Evolutionary conservation across 1,284 basidiomycete species (phyloP).

Genomic region (Marasmius sp.): DNA sequence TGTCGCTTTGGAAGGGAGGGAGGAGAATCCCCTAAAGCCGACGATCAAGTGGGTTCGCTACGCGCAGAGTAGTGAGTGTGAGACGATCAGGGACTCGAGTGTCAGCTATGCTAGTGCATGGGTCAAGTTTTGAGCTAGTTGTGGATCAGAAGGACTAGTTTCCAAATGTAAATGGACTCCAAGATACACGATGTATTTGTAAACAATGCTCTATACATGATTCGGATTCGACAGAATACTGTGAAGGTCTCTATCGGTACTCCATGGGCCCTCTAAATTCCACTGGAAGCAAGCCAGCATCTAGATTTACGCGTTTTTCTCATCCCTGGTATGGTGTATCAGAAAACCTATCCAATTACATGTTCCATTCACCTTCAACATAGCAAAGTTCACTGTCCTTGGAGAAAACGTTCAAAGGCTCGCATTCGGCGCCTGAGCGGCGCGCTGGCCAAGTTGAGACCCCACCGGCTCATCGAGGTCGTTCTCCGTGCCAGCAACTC

Average conservation of each 20-base stretch:
- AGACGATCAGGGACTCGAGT: constrained; percentile 74
- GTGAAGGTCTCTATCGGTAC: too few relatives aligned
- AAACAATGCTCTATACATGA: too few relatives aligned
- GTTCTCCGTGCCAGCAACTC: constrained; percentile 59
- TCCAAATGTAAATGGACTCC: too few relatives aligned
- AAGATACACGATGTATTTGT: too few relatives aligned
- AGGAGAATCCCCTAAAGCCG: constrained; percentile 30
- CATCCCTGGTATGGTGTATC: too few relatives aligned
- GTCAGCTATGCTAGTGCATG: constrained; percentile 96
- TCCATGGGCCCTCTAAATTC: too few relatives aligned
- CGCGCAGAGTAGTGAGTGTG: constrained; percentile 86
- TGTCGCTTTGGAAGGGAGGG: constrained; percentile 53
- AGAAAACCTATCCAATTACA: too few relatives aligned
- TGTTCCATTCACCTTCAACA: too few relatives aligned
- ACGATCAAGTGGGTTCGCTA: constrained; percentile 82
- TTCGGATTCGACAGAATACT: too few relatives aligned
- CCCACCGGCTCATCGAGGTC: constrained; percentile 59
- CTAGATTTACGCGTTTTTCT: too few relatives aligned
- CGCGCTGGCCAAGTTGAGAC: constrained; percentile 16
- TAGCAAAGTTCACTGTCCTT: not conserved
- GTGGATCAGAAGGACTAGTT: not conserved
- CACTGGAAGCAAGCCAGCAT: too few relatives aligned
- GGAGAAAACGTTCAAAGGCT: not conserved
- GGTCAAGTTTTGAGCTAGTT: constrained; percentile 46
- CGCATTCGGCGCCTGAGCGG: not conserved